phyloP scores from a whole-genome alignment of 805 yeast genomes.

The Metschnikowia borealis region DNA sequence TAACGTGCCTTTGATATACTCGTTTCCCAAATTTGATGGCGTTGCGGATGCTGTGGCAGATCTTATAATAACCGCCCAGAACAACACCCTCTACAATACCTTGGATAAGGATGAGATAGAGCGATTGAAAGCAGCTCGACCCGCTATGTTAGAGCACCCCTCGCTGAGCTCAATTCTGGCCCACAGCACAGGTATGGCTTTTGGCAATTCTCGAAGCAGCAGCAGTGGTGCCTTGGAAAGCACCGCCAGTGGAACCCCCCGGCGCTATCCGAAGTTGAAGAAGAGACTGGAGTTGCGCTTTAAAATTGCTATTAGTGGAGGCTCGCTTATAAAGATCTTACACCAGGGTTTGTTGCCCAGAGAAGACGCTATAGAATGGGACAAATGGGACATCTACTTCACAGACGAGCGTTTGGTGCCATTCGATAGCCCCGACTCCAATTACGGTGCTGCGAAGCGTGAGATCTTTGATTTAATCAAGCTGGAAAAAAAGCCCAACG shows the following conservation, averaged over 20 bases:
- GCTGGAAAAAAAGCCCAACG: constrained; percentile 55
- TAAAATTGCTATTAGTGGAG: constrained; percentile 90
- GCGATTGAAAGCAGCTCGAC: constrained; percentile 27
- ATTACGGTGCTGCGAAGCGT: constrained; percentile 85
- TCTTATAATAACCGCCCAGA: constrained; percentile 86
- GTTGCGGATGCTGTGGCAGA: constrained; percentile 98
- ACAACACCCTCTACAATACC: constrained; percentile 53
- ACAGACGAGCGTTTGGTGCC: constrained; percentile 96
- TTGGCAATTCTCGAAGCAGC: constrained; percentile 15
- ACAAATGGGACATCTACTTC: constrained; percentile 91
- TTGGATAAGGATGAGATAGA: constrained; percentile 33
- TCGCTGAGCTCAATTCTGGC: constrained; percentile 11
- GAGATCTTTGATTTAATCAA: constrained; percentile 71
- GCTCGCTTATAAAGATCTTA: constrained; percentile 81
- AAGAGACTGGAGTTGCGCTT: constrained; percentile 67
- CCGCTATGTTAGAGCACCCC: constrained; percentile 12
- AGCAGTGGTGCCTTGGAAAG: constrained; percentile 8
- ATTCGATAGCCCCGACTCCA: constrained; percentile 74
- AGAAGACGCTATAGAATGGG: constrained; percentile 75
- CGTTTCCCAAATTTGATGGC: constrained; percentile 83
- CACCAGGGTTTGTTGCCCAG: constrained; percentile 80
- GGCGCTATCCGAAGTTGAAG: constrained; percentile 34
- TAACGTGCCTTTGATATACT: constrained; percentile 88
- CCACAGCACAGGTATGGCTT: not conserved
- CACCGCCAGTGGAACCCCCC: constrained; percentile 7